Conservation (phyloP, 129 eudicot genomes). For the Flaveria bidentis region DNA sequence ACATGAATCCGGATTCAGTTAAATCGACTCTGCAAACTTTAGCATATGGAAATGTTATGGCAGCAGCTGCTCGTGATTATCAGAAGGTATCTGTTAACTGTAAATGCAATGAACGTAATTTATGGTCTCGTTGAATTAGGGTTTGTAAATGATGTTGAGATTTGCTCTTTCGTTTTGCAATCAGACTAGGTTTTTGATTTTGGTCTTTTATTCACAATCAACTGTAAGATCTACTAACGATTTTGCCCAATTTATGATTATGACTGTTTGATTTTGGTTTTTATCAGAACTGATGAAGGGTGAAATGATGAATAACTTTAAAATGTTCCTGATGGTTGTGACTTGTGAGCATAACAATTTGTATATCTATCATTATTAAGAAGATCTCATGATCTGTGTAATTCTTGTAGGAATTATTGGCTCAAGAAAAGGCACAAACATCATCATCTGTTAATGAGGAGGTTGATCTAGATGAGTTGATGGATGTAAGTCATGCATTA, state of each 20-base stretch:
- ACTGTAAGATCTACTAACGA: background rate
- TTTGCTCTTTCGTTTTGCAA: too few relatives aligned
- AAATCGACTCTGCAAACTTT: constrained; percentile 74
- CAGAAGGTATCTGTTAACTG: constrained; percentile 53
- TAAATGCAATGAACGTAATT: too few relatives aligned
- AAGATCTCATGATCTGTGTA: background rate
- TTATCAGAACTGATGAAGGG: background rate
- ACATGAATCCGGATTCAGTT: constrained; percentile 89
- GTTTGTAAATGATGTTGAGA: background rate
- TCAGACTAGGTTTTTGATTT: background rate
- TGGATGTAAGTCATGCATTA: constrained; percentile 79
- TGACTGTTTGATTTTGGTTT: background rate
- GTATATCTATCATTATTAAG: too few relatives aligned
- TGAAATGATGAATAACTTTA: background rate
- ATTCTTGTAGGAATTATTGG: constrained; percentile 62
- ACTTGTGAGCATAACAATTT: background rate
- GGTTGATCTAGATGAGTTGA: constrained; percentile 89
- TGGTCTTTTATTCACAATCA: background rate
- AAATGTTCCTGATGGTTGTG: background rate
- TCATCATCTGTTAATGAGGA: constrained; percentile 72
- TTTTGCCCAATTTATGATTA: background rate
- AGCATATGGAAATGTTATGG: constrained; percentile 65
- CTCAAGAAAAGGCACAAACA: constrained; percentile 71
- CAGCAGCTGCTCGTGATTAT: constrained; percentile 95
- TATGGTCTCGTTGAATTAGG: background rate